A percentile compares a stretch with the other conserved stretches of the same genome.
These are phyloP conservation scores for Aspergillus clavatus DNA, from an alignment of 2,329 filamentous ascomycete species.

Conservation along the genomic window DNA sequence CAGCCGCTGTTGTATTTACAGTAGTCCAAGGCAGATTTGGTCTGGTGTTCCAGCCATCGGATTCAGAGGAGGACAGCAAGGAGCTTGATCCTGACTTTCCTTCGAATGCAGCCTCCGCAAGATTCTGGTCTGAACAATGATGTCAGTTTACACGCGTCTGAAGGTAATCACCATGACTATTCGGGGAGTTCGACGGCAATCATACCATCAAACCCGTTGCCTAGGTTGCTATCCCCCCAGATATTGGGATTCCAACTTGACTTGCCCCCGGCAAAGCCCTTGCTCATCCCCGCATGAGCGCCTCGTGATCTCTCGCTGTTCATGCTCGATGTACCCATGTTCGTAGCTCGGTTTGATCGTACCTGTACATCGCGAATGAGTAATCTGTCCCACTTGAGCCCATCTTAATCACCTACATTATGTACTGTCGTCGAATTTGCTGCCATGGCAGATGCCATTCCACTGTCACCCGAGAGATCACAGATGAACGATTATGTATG, in stretches of 20 bases:
- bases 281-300: conserved; percentile 38
- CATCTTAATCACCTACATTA: conserved; percentile 28
- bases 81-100: conserved; percentile 65
- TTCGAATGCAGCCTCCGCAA: conserved; percentile 37
- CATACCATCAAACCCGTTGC: conserved; percentile 43
- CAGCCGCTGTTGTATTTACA: conserved; percentile 43
- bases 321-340: conserved; percentile 36
- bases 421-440: conserved; percentile 34
- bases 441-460: conserved; percentile 35
- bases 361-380: conserved; percentile 20
- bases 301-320: conserved; percentile 33
- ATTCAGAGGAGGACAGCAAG: conserved; percentile 63
- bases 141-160: conserved; percentile 5
- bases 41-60: conserved; percentile 56
- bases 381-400: not conserved
- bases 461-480: conserved; percentile 16
- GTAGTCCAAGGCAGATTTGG: conserved; percentile 57
- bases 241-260: conserved; percentile 46
- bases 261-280: conserved; percentile 43
- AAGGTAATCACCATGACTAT: not conserved
- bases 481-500: conserved; percentile 23
- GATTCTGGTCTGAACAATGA: conserved; percentile 23
- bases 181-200: conserved; percentile 14
- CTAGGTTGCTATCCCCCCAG: conserved; percentile 48
- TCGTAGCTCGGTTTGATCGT: conserved; percentile 34